Evolutionary conservation across 1,284 basidiomycete species (phyloP), one percentile per base, ranked within the genome.

Genomic region (Marasmius fiardii): DNA sequence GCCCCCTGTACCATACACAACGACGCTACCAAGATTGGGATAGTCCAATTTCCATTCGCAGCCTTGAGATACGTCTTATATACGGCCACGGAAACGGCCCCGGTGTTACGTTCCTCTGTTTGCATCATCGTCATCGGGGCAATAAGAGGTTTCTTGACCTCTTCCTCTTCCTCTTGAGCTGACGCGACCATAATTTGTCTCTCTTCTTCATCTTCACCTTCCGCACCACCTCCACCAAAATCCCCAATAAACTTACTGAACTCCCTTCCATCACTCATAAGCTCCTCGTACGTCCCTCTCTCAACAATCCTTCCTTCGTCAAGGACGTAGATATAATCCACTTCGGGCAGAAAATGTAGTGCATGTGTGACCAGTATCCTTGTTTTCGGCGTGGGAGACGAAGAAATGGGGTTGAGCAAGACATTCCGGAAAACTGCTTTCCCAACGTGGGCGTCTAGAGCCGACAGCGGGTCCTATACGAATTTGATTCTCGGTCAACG

Each of bases 391-490:
- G 70, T 62, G 7, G 74, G 65, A 21, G 67, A 31, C 10, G 28
- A 31, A 4, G 28, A 31, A 31, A 31, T 31, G 10, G 28, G 79
- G 61, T 85, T 82, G 58, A 85, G 78, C 57, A 95, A 79, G 23
- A 94, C 90, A 61, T 95, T 87, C 64, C 89, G 83, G 74, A 96
- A 94, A 24, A 96, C 85, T 4, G 85, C 78, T 67, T 90, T 91
- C 43, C 92, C 93, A 45, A 96, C 93, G 63, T 95, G 92, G 3
- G 93, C 92, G 67, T 92, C 92, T 31, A 93, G 78, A 26, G 89
- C 88, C 5, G 82, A 87, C 6, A 89, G 74, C 7, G 90, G 90
- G 64, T 94, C 92, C 78, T 81, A 34, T 2, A 44, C 41, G 23
- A 20, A 18, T n/a, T n/a, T 31, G 10, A 31, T 10, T 10, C 28